Base-by-base conservation (phyloP, 2,329 filamentous ascomycete species). In the Colletotrichum tabaci region DNA sequence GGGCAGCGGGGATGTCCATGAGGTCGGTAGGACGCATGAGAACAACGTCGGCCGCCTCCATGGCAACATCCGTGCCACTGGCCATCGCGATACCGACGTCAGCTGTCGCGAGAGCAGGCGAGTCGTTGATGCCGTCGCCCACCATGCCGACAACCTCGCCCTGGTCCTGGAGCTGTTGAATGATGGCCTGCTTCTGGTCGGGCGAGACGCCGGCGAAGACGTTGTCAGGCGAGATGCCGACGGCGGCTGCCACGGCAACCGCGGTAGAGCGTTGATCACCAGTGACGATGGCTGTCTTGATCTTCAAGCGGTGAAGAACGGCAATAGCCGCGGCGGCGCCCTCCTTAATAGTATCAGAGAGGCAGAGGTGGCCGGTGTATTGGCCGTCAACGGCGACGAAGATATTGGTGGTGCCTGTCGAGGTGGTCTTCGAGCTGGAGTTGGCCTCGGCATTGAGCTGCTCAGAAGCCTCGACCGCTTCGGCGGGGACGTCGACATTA, bases 71-170 rank as follows among this genome's bases (percentile, higher is more conserved):
- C 0, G 96, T 98, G 67, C 96, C 96, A 9, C 92, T 95, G 6
- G 94, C 89, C 82, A 99, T 94, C 69, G 95, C 95, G 75, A 99
- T 98, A 74, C 96, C 96, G 38, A 98, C 91, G 76, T 97, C 92
- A 13, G 96, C 95, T 0, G 95, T 97, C 0, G 95, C 96, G 13
- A 99, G 90, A 0, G 96, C 96, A 0, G 96, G 96, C 0, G 95
- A 98, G 84, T 99, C 96, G 82, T 99, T 99, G 88, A 99, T 98
- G 52, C 96, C 96, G 81, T 99, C 96, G 63, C 96, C 95, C 16
- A 98, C 95, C 96, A 99, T 99, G 75, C 94, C 96, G 35, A 98
- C 94, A 61, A 93, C 86, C 76, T 95, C 89, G 72, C 94, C 94
- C 61, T 87, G 82, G 0, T 87, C 85, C 83, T 98, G 94, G 21